phyloP scores from a whole-genome alignment of 2,329 filamentous ascomycete species.

The Rutstroemia sydowiana region DNA sequence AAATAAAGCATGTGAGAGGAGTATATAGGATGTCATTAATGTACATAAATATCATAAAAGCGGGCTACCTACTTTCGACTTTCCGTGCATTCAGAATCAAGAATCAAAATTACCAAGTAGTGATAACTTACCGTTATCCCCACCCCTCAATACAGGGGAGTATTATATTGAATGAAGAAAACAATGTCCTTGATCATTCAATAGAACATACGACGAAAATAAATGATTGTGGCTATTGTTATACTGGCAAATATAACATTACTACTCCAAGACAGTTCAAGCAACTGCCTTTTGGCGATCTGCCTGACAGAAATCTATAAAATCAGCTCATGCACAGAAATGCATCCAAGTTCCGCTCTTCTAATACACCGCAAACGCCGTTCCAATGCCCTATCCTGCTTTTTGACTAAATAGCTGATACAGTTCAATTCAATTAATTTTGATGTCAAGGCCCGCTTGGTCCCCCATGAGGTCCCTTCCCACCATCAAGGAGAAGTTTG shows the following conservation, averaged over 20 bases:
- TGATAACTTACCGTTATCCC: too few species aligned
- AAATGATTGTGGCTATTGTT: too few species aligned
- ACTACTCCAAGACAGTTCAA: background rate
- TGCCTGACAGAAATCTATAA: background rate
- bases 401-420: conserved; percentile 2
- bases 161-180: too few species aligned
- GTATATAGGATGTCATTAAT: background rate
- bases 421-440: background rate
- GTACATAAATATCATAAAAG: background rate
- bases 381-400: conserved; percentile 5
- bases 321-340: background rate
- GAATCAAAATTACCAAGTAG: too few species aligned
- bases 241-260: background rate
- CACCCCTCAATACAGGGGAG: too few species aligned
- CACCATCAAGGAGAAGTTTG: conserved; percentile 72
- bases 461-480: conserved; percentile 26
- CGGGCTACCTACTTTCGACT: too few species aligned
- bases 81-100: too few species aligned
- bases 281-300: background rate
- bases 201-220: too few species aligned
- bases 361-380: conserved; percentile 8
- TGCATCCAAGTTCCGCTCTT: background rate
- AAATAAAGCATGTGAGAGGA: background rate
- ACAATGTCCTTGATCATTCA: too few species aligned
- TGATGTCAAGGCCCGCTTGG: conserved; percentile 10